Base-by-base conservation (phyloP, 768 basidiomycete species). In the Ramaria sp. region DNA sequence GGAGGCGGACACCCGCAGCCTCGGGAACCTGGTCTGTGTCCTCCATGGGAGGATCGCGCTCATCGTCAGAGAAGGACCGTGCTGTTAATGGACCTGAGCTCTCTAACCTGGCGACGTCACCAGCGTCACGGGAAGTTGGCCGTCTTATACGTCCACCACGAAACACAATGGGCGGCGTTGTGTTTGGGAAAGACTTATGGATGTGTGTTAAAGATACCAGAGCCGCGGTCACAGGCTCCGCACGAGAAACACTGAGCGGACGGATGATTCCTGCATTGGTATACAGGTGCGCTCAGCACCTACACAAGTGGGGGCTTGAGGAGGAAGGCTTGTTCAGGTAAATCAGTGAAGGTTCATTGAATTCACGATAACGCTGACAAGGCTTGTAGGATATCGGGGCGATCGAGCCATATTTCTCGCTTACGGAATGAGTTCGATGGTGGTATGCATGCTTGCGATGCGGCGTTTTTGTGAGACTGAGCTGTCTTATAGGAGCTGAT, bases 291-390 rank as follows among this genome's bases (percentile, higher is more conserved):
- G 83, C 85, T 3, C 86, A 92, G 64, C 90, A 92, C 71, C 65
- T 92, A 55, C 70, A 88, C 65, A 71, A 77, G 22, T 92, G 91
- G 88, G 90, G 91, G 47, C 70, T 91, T 12, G 81, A 88, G 66
- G 90, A 92, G 67, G 88, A 91, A 67, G 90, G 90, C 3, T 71
- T 92, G 45, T 92, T 92, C 67, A 79, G 89, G 90, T 88, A 64
- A 63, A 31, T 31, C 45, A 7, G 9, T 57, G n/a, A 48, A 43
- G 22, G 13, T 57, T 19, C 15, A 33, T 54, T 13, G 24, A 53
- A 38, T 53, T 38, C 24, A 15, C 51, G 27, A 3, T 7, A n/a
- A 27, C 30, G 22, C 31, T 54, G 34, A 53, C 17, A 12, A 33
- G 15, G 17, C 37, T 47, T 69, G 62, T 64, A 90, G 94, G 54